phyloP scores from a whole-genome alignment of 139 green algal genomes.

The Asterochloris erici region DNA sequence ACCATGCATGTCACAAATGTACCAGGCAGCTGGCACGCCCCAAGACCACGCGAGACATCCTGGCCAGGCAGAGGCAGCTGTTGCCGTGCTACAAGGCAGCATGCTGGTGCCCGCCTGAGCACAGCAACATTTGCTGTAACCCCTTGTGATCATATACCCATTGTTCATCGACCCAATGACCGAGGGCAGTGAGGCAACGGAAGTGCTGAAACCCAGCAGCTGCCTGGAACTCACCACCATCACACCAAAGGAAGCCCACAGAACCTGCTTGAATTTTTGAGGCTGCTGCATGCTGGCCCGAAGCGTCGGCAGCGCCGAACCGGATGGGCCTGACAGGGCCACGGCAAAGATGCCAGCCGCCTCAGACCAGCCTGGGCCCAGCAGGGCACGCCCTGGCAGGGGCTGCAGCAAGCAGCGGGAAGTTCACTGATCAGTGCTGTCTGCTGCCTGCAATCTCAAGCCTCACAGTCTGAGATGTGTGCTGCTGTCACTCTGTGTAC shows the following conservation, averaged over 20 bases:
- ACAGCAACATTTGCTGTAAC: too few species aligned
- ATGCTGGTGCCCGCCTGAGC: too few species aligned
- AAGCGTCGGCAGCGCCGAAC: slow-evolving; percentile 10
- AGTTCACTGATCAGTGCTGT: background rate
- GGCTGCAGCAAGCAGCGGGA: background rate
- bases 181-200: too few species aligned
- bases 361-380: background rate
- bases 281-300: slow-evolving; percentile 16
- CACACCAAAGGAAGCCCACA: background rate
- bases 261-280: slow-evolving; percentile 9
- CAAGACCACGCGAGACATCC: too few species aligned
- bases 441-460: background rate
- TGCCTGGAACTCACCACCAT: background rate
- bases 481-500: background rate
- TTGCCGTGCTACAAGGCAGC: too few species aligned
- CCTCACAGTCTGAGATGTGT: background rate
- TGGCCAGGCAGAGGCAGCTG: too few species aligned
- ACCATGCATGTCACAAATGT: too few species aligned
- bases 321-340: slow-evolving; percentile 12
- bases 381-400: background rate
- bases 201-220: too few species aligned
- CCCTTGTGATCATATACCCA: too few species aligned
- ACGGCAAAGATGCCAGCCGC: slow-evolving; percentile 15
- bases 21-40: too few species aligned
- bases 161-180: too few species aligned